phyloP scores from a whole-genome alignment of 192 early-diverging fungal genomes.

The Ambispora gerdemannii region DNA sequence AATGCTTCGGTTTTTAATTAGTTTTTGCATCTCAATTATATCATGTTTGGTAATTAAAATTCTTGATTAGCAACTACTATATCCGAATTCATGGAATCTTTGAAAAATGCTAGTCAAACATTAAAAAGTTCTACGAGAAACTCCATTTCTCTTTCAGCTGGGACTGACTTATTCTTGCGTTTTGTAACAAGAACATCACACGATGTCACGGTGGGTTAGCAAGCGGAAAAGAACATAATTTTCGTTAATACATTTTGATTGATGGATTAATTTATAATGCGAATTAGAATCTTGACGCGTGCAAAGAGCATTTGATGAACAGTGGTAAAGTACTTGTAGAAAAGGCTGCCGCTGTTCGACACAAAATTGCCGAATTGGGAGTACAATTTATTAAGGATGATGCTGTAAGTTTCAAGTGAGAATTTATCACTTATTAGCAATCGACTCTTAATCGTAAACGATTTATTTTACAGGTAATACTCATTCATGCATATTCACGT shows the following conservation, averaged over 20 bases:
- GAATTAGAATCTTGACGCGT: slow-evolving; percentile 66
- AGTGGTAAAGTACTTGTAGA: slow-evolving; percentile 71
- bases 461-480: slow-evolving; percentile 56
- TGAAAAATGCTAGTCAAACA: slow-evolving; percentile 59
- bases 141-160: slow-evolving; percentile 81
- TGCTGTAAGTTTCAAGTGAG: slow-evolving; percentile 29
- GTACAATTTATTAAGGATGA: slow-evolving; percentile 79
- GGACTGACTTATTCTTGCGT: slow-evolving; percentile 79
- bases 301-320: slow-evolving; percentile 63
- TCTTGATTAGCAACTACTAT: slow-evolving; percentile 75
- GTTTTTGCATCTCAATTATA: neutral
- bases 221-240: slow-evolving; percentile 21
- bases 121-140: slow-evolving; percentile 69
- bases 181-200: slow-evolving; percentile 60
- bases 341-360: slow-evolving; percentile 66
- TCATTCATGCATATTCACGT: slow-evolving; percentile 94
- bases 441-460: neutral
- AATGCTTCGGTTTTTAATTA: neutral
- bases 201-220: slow-evolving; percentile 54
- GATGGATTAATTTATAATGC: neutral
- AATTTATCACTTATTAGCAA: neutral
- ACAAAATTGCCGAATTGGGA: slow-evolving; percentile 74
- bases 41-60: neutral
- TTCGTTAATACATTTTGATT: neutral
- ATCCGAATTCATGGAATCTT: slow-evolving; percentile 81